phyloP scores from a whole-genome alignment of 352 stramenopile genomes.

The Phytophthora hibernalis region DNA sequence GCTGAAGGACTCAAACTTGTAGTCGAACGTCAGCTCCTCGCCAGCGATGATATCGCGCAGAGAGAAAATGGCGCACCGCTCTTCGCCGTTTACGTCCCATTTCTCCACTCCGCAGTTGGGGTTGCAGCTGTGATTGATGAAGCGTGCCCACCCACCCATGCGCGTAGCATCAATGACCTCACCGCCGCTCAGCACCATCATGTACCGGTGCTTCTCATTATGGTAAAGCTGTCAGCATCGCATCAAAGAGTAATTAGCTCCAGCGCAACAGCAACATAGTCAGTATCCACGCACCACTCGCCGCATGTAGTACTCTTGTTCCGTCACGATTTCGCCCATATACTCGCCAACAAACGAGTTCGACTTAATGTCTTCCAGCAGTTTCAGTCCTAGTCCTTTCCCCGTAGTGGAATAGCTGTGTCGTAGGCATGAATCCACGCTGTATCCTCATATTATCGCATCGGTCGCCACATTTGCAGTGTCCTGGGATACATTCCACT shows the following conservation, averaged over 20 bases:
- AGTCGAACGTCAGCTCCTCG: slow-evolving; percentile 96
- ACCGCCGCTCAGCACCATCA: slow-evolving; percentile 85
- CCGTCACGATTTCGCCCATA: slow-evolving; percentile 85
- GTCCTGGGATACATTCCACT: slow-evolving; percentile 68
- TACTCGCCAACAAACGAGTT: slow-evolving; percentile 85
- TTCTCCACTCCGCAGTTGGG: slow-evolving; percentile 95
- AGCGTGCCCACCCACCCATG: slow-evolving; percentile 92
- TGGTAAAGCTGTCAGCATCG: slow-evolving; percentile 63
- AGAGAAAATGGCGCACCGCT: slow-evolving; percentile 96
- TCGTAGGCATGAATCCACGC: slow-evolving; percentile 56
- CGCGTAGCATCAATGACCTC: slow-evolving; percentile 91
- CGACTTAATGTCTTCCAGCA: slow-evolving; percentile 56
- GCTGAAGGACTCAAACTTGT: slow-evolving; percentile 79
- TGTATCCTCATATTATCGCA: slow-evolving; percentile 87
- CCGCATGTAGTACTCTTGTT: slow-evolving; percentile 84
- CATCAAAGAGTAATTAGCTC: neutral
- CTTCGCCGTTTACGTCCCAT: slow-evolving; percentile 92
- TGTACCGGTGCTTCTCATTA: slow-evolving; percentile 85
- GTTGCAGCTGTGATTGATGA: slow-evolving; percentile 97
- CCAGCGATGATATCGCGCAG: slow-evolving; percentile 86
- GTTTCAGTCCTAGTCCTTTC: slow-evolving; percentile 70
- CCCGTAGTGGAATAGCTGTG: slow-evolving; percentile 63
- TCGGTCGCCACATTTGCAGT: slow-evolving; percentile 66
- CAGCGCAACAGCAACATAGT: neutral
- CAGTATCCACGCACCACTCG: slow-evolving; percentile 54